Percentiles rank a stretch among this genome's conserved stretches.
Evolutionary conservation across 1,139 yeast species (phyloP).

Genomic region (Kurtzmaniella quercitrusa): DNA sequence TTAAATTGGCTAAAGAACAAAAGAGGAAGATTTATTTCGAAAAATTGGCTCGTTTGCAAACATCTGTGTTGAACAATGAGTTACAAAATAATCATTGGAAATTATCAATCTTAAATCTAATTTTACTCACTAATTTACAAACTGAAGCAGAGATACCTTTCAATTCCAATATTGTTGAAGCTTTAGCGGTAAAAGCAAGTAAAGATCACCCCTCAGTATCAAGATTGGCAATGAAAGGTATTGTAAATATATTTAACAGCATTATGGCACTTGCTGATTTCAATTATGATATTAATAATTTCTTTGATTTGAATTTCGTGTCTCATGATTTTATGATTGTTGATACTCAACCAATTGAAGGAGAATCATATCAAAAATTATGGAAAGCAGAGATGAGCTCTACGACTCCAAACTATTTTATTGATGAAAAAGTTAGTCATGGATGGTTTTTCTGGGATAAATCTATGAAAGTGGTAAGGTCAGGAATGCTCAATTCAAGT

Average conservation of each 20-base stretch:
- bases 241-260: conserved; percentile 53
- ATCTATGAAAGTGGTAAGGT: conserved; percentile 43
- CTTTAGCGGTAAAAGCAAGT: conserved; percentile 52
- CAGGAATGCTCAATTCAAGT: conserved; percentile 9
- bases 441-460: conserved; percentile 87
- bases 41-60: conserved; percentile 40
- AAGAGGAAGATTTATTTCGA: conserved; percentile 45
- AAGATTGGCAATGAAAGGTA: conserved; percentile 58
- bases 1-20: conserved; percentile 53
- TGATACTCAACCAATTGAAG: conserved; percentile 31
- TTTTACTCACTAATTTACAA: conserved; percentile 53
- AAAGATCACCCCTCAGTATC: conserved; percentile 73
- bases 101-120: conserved; percentile 50
- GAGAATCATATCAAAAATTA: conserved; percentile 28
- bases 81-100: conserved; percentile 63
- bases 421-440: conserved; percentile 51
- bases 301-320: conserved; percentile 38
- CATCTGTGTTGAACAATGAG: conserved; percentile 35
- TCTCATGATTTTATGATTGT: conserved; percentile 37
- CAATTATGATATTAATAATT: conserved; percentile 46
- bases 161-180: conserved; percentile 37
- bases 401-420: conserved; percentile 45
- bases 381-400: conserved; percentile 57
- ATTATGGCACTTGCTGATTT: conserved; percentile 49
- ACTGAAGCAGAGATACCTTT: conserved; percentile 50